phyloP scores from a whole-genome alignment of 1,139 yeast species.

The Taphrina communis region DNA sequence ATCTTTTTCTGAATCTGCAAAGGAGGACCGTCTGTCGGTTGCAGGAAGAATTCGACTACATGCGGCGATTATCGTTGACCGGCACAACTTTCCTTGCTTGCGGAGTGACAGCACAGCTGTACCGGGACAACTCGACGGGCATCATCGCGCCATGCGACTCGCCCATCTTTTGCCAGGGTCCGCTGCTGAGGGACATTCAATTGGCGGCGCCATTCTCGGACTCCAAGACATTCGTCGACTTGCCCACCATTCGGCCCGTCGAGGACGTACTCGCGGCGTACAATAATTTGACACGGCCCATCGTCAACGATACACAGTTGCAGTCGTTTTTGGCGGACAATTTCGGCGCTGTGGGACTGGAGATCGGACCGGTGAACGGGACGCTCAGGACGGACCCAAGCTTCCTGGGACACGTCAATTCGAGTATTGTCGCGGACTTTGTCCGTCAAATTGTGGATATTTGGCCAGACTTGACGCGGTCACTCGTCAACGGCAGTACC shows the following conservation, averaged over 20 bases:
- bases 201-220: slow-evolving; percentile 36
- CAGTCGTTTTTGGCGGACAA: slow-evolving; percentile 27
- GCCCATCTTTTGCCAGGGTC: slow-evolving; percentile 40
- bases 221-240: slow-evolving; percentile 41
- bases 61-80: too few species aligned
- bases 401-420: slow-evolving; percentile 21
- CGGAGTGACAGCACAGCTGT: background rate
- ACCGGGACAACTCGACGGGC: background rate
- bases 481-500: background rate
- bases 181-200: slow-evolving; percentile 33
- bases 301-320: slow-evolving; percentile 11
- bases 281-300: slow-evolving; percentile 18
- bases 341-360: slow-evolving; percentile 38
- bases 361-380: slow-evolving; percentile 14
- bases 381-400: slow-evolving; percentile 24
- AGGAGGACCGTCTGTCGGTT: too few species aligned
- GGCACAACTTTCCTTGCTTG: too few species aligned
- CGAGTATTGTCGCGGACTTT: slow-evolving; percentile 32
- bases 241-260: slow-evolving; percentile 39
- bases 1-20: too few species aligned
- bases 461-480: slow-evolving; percentile 39
- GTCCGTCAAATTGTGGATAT: slow-evolving; percentile 32
- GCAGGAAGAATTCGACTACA: too few species aligned
- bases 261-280: slow-evolving; percentile 30
- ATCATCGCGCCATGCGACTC: slow-evolving; percentile 38